Base-by-base conservation (phyloP, 106 monocot species). In the Allium cepa region DNA sequence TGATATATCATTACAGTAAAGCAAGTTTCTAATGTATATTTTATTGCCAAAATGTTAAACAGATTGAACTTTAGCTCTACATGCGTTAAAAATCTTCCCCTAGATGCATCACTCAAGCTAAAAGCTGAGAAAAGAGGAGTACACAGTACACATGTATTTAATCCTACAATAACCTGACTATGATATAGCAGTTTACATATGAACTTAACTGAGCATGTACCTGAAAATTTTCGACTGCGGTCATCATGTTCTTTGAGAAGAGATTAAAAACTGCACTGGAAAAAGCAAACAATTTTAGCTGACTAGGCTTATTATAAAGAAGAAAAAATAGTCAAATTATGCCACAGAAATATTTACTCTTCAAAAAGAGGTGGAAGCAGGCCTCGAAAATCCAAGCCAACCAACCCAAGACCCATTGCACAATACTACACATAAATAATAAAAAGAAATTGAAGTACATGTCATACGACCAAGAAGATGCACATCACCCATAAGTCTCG, bases 361-460 rank as follows among this genome's bases (percentile, higher is more conserved):
- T 97, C 97, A 85, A 97, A 92, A 64, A 97, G 76, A 72, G 88
- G 97, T 65, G 92, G 97, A 76, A 97, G 87, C 70, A 97, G 76
- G 67, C 92, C 88, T 72, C 97, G 59, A 57, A 97, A 97, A 74
- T 97, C 97, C 86, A 97, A 69, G 59, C 97, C 97, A 77, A 97
- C 97, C 78, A 97, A 83, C 60, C 97, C 92, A 81, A 92, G 97
- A 64, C 97, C 92, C 84, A 92, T 92, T 66, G 97, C 97, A 83
- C 97, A 97, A 71, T 97, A 97, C 97, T 97, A 70, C 51, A 82
- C 57, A 65, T 18, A 56, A 70, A 14, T 59, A 58, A 11, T 3
- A 55, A 55, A 15, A 55, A 55, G 49, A 50, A 56, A 57, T 8
- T 10, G 4, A 8, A 49, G 11, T 56, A 9, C 8, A n/a, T 18